A percentile compares a stretch with the other conserved stretches of the same genome.
phyloP scores from a whole-genome alignment of 345 rosid genomes.

The Aquilaria yunnanensis region DNA sequence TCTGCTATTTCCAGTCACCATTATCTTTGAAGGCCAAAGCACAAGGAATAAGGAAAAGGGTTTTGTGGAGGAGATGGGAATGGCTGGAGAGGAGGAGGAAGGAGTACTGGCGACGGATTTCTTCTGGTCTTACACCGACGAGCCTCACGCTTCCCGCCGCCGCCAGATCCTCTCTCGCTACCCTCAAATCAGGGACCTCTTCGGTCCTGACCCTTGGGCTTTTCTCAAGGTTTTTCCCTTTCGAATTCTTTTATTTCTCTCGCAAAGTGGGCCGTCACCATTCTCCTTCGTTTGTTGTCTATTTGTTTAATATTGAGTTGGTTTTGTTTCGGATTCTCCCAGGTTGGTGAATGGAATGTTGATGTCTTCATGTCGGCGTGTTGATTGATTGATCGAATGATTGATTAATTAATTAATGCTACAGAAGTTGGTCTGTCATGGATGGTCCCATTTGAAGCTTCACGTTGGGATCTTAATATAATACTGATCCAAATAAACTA shows the following conservation, averaged over 20 bases:
- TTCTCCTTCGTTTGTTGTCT: neutral
- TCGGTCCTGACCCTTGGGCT: slow-evolving; percentile 86
- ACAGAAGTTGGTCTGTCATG: neutral
- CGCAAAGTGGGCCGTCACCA: too few species aligned
- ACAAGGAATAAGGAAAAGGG: slow-evolving; percentile 20
- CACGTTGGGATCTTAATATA: too few species aligned
- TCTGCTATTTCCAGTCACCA: too few species aligned
- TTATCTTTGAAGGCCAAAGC: neutral
- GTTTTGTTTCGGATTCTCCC: neutral
- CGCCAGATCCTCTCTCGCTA: slow-evolving; percentile 79
- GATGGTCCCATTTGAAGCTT: neutral
- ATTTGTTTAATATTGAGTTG: neutral
- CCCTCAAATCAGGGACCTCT: slow-evolving; percentile 78
- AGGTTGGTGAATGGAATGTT: neutral
- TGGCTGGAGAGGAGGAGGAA: slow-evolving; percentile 26
- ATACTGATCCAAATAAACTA: too few species aligned
- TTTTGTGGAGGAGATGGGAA: neutral
- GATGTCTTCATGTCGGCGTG: neutral
- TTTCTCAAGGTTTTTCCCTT: slow-evolving; percentile 44
- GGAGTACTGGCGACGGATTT: slow-evolving; percentile 63
- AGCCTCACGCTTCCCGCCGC: slow-evolving; percentile 79
- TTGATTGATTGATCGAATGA: neutral
- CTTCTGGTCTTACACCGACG: slow-evolving; percentile 93
- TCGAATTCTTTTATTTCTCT: neutral
- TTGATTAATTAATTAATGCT: too few species aligned